These are phyloP conservation scores for Aureobasidium mangrovei DNA, from an alignment of 2,329 filamentous ascomycete species.

Conservation along the genomic window DNA sequence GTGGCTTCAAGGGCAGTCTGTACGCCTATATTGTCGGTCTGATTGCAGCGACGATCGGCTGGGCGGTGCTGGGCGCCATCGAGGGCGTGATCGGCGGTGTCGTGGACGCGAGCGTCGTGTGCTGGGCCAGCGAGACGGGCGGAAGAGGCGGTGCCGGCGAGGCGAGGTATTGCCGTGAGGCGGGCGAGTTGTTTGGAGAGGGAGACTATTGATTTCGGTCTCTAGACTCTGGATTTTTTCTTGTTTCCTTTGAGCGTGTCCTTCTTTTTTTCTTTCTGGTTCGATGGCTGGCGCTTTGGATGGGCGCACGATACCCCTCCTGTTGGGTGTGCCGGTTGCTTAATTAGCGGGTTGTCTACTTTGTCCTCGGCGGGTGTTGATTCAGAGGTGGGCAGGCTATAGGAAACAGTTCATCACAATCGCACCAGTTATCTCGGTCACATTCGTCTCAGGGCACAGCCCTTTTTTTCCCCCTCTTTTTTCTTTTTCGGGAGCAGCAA, in stretches of 20 bases:
- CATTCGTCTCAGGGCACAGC: too few species aligned
- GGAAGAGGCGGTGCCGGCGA: slow-evolving; percentile 54
- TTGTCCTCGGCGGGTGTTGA: too few species aligned
- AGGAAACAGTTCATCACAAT: too few species aligned
- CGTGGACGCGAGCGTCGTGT: slow-evolving; percentile 60
- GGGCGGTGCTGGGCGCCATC: slow-evolving; percentile 63
- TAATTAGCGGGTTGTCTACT: too few species aligned
- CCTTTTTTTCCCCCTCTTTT: too few species aligned
- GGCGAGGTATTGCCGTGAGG: slow-evolving; percentile 80
- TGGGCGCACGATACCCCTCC: too few species aligned
- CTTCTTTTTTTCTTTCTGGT: neutral
- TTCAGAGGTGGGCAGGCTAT: too few species aligned
- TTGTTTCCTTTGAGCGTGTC: neutral
- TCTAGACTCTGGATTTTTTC: neutral
- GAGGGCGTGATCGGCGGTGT: slow-evolving; percentile 32
- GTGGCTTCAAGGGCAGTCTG: slow-evolving; percentile 58
- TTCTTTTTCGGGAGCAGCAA: too few species aligned
- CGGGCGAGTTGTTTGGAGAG: slow-evolving; percentile 77
- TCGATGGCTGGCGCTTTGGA: too few species aligned
- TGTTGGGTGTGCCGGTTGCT: too few species aligned
- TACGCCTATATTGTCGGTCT: slow-evolving; percentile 94
- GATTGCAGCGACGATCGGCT: slow-evolving; percentile 88
- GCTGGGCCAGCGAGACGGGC: slow-evolving; percentile 82
- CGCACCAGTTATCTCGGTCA: too few species aligned
- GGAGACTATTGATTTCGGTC: slow-evolving; percentile 17